phyloP scores from a whole-genome alignment of 345 rosid species.

The Salix viminalis region DNA sequence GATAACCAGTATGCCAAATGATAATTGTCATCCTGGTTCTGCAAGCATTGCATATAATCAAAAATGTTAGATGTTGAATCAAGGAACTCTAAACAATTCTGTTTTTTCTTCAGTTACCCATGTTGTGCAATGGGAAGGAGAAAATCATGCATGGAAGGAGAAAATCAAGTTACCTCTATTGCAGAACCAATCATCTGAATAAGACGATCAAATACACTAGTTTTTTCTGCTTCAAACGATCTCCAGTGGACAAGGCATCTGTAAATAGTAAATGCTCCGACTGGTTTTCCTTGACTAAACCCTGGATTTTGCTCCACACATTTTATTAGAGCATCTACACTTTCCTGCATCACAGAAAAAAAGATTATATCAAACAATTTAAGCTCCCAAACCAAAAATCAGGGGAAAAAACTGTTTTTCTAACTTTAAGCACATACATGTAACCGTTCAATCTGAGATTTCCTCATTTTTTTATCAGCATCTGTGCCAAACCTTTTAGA shows the following conservation, averaged over 20 bases:
- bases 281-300: conserved; percentile 74
- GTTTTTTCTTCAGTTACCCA: not conserved
- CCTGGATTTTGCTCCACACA: conserved; percentile 69
- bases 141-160: not conserved
- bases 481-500: conserved; percentile 63
- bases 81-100: not conserved
- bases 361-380: conserved; percentile 9
- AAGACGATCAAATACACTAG: conserved; percentile 91
- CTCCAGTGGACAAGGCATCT: conserved; percentile 96
- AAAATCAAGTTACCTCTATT: conserved; percentile 62
- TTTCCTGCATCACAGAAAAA: conserved; percentile 56
- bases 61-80: conserved; percentile 1
- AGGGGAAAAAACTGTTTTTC: not conserved
- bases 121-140: not conserved
- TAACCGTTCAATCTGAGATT: conserved; percentile 66
- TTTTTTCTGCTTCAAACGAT: conserved; percentile 92
- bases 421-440: conserved; percentile 46
- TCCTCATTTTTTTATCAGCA: conserved; percentile 55
- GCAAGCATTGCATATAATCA: conserved; percentile 16
- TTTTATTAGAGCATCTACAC: conserved; percentile 67
- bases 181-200: conserved; percentile 95
- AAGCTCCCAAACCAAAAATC: conserved; percentile 1
- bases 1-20: conserved; percentile 98
- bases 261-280: conserved; percentile 93
- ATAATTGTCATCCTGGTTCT: conserved; percentile 78